Evolutionary conservation across 2,329 filamentous ascomycete species (phyloP), one percentile per base, ranked within the genome.

Genomic region (Ascochyta lentis): DNA sequence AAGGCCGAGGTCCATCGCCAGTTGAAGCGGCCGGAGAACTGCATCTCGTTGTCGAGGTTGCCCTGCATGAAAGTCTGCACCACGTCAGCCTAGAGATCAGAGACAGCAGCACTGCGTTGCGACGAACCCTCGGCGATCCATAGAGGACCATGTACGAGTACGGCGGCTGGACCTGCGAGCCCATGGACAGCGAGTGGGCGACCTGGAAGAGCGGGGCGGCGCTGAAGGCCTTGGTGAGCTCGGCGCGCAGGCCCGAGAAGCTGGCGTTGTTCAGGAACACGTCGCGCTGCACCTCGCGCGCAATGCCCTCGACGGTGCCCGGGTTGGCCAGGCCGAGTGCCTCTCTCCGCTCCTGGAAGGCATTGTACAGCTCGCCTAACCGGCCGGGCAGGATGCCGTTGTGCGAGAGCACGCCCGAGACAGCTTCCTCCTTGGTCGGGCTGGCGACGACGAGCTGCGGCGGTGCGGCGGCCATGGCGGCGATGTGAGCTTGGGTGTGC

Each of bases 221-320:
- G 84, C 92, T 95, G 81, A 98, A 96, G 74, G 92, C 88, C 84
- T 97, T 98, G 76, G 92, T 97, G 76, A 98, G 83, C 79, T 99
- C 95, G 77, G 94, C 96, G 75, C 94, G 91, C 77, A 99, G 85
- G 71, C 95, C 95, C 40, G 91, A 90, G 83, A 99, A 98, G 87
- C 95, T 96, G 78, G 92, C 90, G 83, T 97, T 96, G 80, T 89
- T 95, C 72, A 97, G 87, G 76, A 98, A 89, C 69, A 97, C 93
- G 85, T 97, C 93, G 79, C 93, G 92, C 81, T 96, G 89, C 61
- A 97, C 92, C 82, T 99, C 95, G 76, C 90, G 89, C 67, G 90
- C 86, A 76, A 96, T 88, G 73, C 88, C 88, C 79, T 99, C 95
- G 66, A 97, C 88, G 48, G 90, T 93, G 70, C 95, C 95, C 37